Conservation (phyloP, 768 basidiomycete genomes). For the Suillus hirtellus region DNA sequence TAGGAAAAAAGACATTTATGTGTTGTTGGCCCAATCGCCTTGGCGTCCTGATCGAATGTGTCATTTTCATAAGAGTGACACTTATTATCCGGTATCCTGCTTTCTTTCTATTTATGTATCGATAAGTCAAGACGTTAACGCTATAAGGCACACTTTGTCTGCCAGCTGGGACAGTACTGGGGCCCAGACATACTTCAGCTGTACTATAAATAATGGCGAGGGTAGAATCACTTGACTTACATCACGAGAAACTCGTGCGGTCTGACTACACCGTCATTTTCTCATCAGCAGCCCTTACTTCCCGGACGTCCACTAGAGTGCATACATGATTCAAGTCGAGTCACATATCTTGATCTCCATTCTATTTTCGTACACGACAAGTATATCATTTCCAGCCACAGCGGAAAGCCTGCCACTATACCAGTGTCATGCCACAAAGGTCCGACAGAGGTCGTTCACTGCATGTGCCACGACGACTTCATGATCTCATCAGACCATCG, state of each 20-base stretch:
- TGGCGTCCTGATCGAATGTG: too few species aligned
- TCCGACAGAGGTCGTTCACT: background rate
- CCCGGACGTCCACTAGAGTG: background rate
- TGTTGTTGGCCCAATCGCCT: too few species aligned
- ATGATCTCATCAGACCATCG: background rate
- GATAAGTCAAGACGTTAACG: background rate
- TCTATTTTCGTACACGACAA: background rate
- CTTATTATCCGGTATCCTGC: too few species aligned
- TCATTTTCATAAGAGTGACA: too few species aligned
- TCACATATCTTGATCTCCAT: background rate
- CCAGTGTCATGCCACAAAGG: background rate
- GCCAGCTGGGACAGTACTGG: too few species aligned
- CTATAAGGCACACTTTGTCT: background rate
- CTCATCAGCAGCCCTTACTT: background rate
- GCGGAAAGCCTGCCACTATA: background rate
- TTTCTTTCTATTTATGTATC: background rate
- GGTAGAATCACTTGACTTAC: background rate
- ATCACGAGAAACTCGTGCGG: background rate
- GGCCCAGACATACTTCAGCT: too few species aligned
- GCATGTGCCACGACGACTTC: background rate
- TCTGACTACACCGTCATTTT: background rate
- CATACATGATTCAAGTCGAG: background rate
- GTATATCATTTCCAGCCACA: background rate
- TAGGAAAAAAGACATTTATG: too few species aligned
- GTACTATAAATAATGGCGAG: background rate